Evolutionary conservation across 345 rosid species (phyloP).

Genomic region (Sonneratia alba): DNA sequence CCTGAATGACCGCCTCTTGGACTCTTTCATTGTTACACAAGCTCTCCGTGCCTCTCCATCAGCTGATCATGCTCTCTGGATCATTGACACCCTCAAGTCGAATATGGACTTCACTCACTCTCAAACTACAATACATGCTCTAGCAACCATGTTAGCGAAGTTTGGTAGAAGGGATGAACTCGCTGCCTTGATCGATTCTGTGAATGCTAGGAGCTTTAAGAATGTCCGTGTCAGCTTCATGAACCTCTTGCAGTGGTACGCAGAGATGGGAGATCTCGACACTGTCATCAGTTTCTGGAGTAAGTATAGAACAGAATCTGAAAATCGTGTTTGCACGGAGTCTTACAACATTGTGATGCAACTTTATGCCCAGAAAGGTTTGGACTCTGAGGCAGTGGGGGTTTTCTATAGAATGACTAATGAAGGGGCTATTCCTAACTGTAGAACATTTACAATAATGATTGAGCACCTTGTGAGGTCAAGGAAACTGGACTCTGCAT

Average conservation of each 20-base stretch:
- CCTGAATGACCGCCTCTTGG: slow-evolving; percentile 51
- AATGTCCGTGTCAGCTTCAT: slow-evolving; percentile 45
- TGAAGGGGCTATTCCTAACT: slow-evolving; percentile 72
- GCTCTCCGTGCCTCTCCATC: slow-evolving; percentile 68
- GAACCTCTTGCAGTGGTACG: slow-evolving; percentile 66
- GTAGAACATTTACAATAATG: slow-evolving; percentile 71
- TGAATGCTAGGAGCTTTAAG: slow-evolving; percentile 38
- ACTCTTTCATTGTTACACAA: slow-evolving; percentile 59
- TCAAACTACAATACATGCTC: slow-evolving; percentile 44
- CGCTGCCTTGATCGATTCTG: slow-evolving; percentile 33
- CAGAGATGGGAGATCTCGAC: slow-evolving; percentile 39
- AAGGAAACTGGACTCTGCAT: slow-evolving; percentile 53
- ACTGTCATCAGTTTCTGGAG: slow-evolving; percentile 55
- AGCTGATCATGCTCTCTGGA: slow-evolving; percentile 47
- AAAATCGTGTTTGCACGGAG: slow-evolving; percentile 47
- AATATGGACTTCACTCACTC: slow-evolving; percentile 31
- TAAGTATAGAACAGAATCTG: slow-evolving; percentile 29
- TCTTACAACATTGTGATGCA: slow-evolving; percentile 59
- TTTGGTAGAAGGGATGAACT: slow-evolving; percentile 39
- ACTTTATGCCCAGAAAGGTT: slow-evolving; percentile 32
- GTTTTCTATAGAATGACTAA: slow-evolving; percentile 42
- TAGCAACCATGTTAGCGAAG: slow-evolving; percentile 69
- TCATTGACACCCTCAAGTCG: slow-evolving; percentile 32
- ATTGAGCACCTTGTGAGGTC: slow-evolving; percentile 57
- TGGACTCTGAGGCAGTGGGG: slow-evolving; percentile 39